These are phyloP conservation scores for Metahyphopichia silvanorum DNA, from an alignment of 805 yeast species.

Conservation along the genomic window DNA sequence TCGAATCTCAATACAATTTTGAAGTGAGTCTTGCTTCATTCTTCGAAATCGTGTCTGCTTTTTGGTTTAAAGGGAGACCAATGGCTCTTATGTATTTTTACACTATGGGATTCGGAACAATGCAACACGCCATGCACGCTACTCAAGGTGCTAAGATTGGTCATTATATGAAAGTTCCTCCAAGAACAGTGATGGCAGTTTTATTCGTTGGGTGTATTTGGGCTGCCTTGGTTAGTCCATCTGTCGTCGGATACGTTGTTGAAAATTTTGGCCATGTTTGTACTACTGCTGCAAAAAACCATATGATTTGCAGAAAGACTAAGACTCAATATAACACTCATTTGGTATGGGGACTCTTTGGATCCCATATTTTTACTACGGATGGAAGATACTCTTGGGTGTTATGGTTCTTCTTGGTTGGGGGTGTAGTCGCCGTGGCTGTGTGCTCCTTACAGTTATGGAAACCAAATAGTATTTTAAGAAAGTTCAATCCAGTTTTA, in stretches of 20 bases:
- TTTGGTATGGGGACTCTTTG: constrained; percentile 12
- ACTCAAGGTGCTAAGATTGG: constrained; percentile 10
- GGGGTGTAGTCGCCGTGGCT: constrained; percentile 3
- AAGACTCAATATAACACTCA: constrained; percentile 8
- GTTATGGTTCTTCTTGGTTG: constrained; percentile 10
- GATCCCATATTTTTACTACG: constrained; percentile 7
- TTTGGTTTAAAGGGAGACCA: constrained; percentile 11
- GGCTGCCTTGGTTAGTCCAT: constrained; percentile 6
- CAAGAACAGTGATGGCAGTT: constrained; percentile 6
- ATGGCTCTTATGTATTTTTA: constrained; percentile 8
- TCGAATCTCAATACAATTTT: constrained; percentile 8
- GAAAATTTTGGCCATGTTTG: constrained; percentile 7
- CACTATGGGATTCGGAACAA: constrained; percentile 7
- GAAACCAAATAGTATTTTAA: not conserved
- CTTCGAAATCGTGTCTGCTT: constrained; percentile 8
- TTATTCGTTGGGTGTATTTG: constrained; percentile 7
- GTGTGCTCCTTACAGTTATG: constrained; percentile 1
- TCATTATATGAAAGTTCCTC: constrained; percentile 12
- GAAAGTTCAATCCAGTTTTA: constrained; percentile 6
- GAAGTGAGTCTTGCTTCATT: constrained; percentile 6
- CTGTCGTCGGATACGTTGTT: constrained; percentile 6
- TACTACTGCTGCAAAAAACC: constrained; percentile 6
- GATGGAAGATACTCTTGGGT: constrained; percentile 10
- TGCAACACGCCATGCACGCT: constrained; percentile 10
- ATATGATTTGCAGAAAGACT: constrained; percentile 9